Base-by-base conservation (phyloP, 1,139 yeast species). In the Schizosaccharomyces versatilis region DNA sequence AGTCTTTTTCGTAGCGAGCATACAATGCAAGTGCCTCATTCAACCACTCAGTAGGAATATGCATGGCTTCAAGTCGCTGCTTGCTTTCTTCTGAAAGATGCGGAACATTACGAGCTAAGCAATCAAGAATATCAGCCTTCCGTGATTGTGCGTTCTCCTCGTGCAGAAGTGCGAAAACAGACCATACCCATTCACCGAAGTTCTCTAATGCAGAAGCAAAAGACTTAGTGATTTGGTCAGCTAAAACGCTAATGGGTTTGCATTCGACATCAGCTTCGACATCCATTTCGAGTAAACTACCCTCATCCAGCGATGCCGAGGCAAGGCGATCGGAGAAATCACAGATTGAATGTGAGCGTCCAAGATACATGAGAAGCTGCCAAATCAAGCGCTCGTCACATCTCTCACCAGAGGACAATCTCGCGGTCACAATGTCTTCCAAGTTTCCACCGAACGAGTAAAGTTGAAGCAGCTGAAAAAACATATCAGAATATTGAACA, bases 91-190 rank as follows among this genome's bases (percentile, higher is more conserved):
- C 2, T 6, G 41, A 40, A 40, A 40, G 6, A 6, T n/a, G 2
- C 5, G 32, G 32, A 14, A 24, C 52, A 12, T 39, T 39, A 2
- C 68, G 63, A 6, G 74, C 71, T 1, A 84, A 63, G 32, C 80
- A 63, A 1, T 67, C 63, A 38, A 75, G 69, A 3, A 80, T 71
- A 9, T 65, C 64, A 6, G 65, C 62, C 57, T 69, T 66, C 1
- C 76, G 72, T 0, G 68, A 62, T 2, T 62, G 65, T 59, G 78
- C 80, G 59, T 72, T 66, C 1, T 63, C 60, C 36, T 81, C 63
- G 62, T 79, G 82, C 12, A 80, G 69, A 54, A 75, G 69, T 1
- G 81, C 79, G 63, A 74, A 81, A 1, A 82, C 59, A 0, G 90
- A 74, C 61, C 81, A 84, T 58, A 72, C 71, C 75, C 77, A 74